Evolutionary conservation across 352 stramenopile genomes (phyloP).

Genomic region (Globisporangium solare): DNA sequence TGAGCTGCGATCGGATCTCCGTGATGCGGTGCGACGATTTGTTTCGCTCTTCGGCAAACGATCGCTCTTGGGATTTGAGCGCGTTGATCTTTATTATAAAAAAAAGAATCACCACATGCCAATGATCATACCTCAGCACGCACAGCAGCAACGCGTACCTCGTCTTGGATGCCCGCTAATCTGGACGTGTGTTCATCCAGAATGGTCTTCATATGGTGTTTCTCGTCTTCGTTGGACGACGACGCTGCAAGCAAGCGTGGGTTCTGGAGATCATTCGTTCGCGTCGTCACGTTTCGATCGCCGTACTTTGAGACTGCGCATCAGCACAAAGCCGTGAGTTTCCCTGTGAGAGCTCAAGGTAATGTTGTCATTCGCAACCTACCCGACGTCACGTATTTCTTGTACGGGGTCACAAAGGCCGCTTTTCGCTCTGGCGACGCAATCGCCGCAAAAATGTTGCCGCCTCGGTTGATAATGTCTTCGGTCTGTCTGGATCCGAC

Average conservation of each 20-base stretch:
- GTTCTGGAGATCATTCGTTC: conserved; percentile 74
- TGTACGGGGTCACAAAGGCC: conserved; percentile 77
- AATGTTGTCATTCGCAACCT: conserved; percentile 3
- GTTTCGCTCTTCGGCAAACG: conserved; percentile 54
- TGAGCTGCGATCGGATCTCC: conserved; percentile 67
- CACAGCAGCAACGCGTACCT: conserved; percentile 24
- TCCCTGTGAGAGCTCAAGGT: neutral
- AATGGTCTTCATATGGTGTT: conserved; percentile 46
- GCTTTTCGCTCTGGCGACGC: conserved; percentile 51
- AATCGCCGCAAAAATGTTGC: conserved; percentile 58
- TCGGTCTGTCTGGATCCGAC: conserved; percentile 71
- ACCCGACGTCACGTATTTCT: conserved; percentile 85
- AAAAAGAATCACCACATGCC: neutral
- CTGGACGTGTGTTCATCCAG: conserved; percentile 37
- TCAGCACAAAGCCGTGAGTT: neutral
- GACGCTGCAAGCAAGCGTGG: conserved; percentile 60
- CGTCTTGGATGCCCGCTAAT: conserved; percentile 41
- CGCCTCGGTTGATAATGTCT: conserved; percentile 67
- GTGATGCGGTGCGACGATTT: conserved; percentile 53
- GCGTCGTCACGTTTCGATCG: conserved; percentile 78
- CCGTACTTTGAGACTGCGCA: conserved; percentile 79
- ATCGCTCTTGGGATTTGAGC: conserved; percentile 61
- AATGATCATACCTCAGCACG: neutral
- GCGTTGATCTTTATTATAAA: conserved; percentile 38
- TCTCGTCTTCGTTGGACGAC: conserved; percentile 77